phyloP scores from a whole-genome alignment of 2,329 filamentous ascomycete species.

The Periglandula ipomoeae region DNA sequence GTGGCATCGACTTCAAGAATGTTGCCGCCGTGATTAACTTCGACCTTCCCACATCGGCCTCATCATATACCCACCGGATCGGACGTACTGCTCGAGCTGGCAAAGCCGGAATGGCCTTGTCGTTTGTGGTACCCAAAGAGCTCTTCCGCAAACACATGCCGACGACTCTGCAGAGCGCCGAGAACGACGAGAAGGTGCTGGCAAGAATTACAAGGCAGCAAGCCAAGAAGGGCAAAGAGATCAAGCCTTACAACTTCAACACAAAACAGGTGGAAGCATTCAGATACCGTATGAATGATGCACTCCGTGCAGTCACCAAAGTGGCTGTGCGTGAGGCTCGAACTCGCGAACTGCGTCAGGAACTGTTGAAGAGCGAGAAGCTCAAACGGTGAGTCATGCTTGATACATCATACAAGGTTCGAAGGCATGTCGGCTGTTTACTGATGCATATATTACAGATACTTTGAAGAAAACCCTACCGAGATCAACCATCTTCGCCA shows the following conservation, averaged over 20 bases:
- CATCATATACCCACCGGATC: slow-evolving; percentile 95
- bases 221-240: slow-evolving; percentile 64
- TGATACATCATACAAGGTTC: background rate
- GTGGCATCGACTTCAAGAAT: slow-evolving; percentile 91
- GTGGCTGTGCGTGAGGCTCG: slow-evolving; percentile 86
- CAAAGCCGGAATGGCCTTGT: slow-evolving; percentile 89
- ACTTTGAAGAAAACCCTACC: slow-evolving; percentile 94
- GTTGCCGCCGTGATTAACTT: slow-evolving; percentile 95
- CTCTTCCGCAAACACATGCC: slow-evolving; percentile 84
- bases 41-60: slow-evolving; percentile 78
- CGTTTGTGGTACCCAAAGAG: slow-evolving; percentile 78
- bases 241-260: slow-evolving; percentile 90
- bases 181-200: slow-evolving; percentile 78
- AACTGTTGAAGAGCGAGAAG: slow-evolving; percentile 89
- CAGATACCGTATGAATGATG: slow-evolving; percentile 89
- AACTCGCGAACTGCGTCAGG: slow-evolving; percentile 76
- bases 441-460: too few relatives aligned
- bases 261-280: slow-evolving; percentile 92
- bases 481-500: slow-evolving; percentile 83
- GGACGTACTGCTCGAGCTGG: slow-evolving; percentile 87
- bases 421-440: too few relatives aligned
- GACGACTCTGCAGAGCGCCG: slow-evolving; percentile 64
- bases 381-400: slow-evolving; percentile 51
- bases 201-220: slow-evolving; percentile 74
- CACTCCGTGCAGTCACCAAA: slow-evolving; percentile 78